These are phyloP conservation scores for Physcia stellaris DNA, from an alignment of 495 filamentous ascomycete species.

Conservation along the genomic window DNA sequence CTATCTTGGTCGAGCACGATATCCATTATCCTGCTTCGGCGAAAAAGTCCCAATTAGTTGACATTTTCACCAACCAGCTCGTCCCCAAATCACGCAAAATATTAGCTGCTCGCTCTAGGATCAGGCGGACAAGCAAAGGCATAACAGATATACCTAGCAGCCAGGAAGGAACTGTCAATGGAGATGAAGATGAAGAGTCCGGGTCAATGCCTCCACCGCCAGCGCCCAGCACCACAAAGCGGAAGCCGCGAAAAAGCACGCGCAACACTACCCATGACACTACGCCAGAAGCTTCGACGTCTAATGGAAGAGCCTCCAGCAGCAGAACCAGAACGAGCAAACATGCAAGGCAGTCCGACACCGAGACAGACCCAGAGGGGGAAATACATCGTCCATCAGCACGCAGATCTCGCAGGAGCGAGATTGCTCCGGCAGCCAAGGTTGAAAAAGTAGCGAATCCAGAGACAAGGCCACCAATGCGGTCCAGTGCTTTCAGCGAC, in stretches of 20 bases:
- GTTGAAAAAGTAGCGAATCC: constrained; percentile 23
- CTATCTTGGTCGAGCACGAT: constrained; percentile 77
- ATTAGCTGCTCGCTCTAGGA: constrained; percentile 55
- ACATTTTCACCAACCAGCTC: constrained; percentile 68
- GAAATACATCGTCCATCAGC: constrained; percentile 28
- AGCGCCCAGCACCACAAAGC: constrained; percentile 26
- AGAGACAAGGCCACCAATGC: constrained; percentile 20
- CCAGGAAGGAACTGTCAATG: constrained; percentile 34
- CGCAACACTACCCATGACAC: constrained; percentile 25
- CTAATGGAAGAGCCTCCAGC: constrained; percentile 17
- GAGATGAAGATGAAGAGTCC: constrained; percentile 28
- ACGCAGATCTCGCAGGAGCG: constrained; percentile 40
- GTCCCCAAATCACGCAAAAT: constrained; percentile 64
- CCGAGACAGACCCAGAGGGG: constrained; percentile 30
- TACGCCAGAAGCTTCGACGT: constrained; percentile 27
- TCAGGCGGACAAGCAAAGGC: constrained; percentile 67
- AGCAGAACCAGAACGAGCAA: constrained; percentile 32
- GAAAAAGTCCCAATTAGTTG: constrained; percentile 79
- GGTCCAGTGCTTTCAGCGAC: constrained; percentile 55
- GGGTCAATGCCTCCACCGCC: constrained; percentile 34
- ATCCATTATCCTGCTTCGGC: constrained; percentile 69
- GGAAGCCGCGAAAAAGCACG: constrained; percentile 25
- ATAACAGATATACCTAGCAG: constrained; percentile 65
- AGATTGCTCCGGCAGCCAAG: constrained; percentile 33
- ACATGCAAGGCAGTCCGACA: constrained; percentile 39